phyloP scores from a whole-genome alignment of 257 asterid genomes.

The Linaria vulgaris region DNA sequence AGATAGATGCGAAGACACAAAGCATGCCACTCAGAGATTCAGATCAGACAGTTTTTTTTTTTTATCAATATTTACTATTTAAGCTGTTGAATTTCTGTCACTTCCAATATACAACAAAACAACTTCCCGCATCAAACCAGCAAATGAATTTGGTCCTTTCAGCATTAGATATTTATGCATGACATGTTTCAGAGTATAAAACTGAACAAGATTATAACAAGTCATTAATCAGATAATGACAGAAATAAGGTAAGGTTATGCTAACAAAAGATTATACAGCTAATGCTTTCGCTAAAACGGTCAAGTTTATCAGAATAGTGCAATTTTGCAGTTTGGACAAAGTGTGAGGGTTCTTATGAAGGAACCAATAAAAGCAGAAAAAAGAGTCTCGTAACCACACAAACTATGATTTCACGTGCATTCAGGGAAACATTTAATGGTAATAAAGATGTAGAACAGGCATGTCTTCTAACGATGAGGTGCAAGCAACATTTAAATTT shows the following conservation, averaged over 20 bases:
- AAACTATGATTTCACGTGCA: not conserved
- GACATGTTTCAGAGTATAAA: not conserved
- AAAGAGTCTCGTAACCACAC: not conserved
- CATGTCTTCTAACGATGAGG: not conserved
- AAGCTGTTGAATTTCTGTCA: not conserved
- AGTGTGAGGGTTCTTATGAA: not conserved
- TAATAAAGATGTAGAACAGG: conserved; percentile 4
- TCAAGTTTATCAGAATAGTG: too few species aligned
- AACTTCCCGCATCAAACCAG: not conserved
- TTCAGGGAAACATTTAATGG: not conserved
- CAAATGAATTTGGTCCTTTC: not conserved
- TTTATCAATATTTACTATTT: not conserved
- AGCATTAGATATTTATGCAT: not conserved
- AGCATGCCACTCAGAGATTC: not conserved
- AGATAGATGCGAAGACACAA: too few species aligned
- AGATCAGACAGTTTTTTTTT: not conserved
- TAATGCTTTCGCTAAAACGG: not conserved
- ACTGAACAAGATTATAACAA: not conserved
- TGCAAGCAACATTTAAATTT: conserved; percentile 14
- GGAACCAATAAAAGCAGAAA: not conserved
- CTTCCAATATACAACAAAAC: too few species aligned
- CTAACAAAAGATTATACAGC: not conserved
- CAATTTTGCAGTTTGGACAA: not conserved
- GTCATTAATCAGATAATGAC: not conserved
- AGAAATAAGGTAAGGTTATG: too few species aligned